Percentiles rank a stretch among this genome's conserved stretches.
Conservation (phyloP, 768 basidiomycete species). For the Inosperma sp. region DNA sequence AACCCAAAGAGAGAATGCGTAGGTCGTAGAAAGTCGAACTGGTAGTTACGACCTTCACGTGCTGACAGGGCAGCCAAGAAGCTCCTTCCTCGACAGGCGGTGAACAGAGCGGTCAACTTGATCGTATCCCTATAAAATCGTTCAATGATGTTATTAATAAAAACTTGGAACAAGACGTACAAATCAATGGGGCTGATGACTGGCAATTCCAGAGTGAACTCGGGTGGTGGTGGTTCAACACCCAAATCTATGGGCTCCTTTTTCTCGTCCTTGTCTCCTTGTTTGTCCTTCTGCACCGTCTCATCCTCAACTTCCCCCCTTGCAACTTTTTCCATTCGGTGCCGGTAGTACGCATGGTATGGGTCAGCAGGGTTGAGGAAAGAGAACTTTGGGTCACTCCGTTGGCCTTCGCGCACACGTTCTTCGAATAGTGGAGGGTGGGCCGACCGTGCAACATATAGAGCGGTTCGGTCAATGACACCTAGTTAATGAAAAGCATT, state of each 20-base stretch:
- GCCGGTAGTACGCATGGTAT: conserved; percentile 97
- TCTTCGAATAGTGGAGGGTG: conserved; percentile 93
- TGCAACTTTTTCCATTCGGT: conserved; percentile 79
- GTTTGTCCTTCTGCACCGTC: conserved; percentile 40
- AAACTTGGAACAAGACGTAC: conserved; percentile 47
- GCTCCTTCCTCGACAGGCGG: conserved; percentile 81
- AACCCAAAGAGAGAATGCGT: conserved; percentile 94
- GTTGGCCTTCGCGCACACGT: conserved; percentile 94
- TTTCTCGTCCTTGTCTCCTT: conserved; percentile 27
- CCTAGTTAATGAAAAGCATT: conserved; percentile 46
- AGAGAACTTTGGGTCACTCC: conserved; percentile 96
- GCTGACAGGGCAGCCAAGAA: conserved; percentile 84
- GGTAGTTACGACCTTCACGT: conserved; percentile 91
- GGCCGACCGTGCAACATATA: conserved; percentile 88
- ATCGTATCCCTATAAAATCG: conserved; percentile 71
- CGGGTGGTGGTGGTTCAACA: conserved; percentile 70
- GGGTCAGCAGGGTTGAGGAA: conserved; percentile 97
- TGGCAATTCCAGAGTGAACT: conserved; percentile 84
- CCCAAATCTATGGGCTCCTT: conserved; percentile 58
- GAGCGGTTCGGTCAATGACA: conserved; percentile 93
- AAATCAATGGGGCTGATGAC: conserved; percentile 85
- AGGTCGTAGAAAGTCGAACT: conserved; percentile 96
- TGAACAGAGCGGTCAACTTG: conserved; percentile 93
- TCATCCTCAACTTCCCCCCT: conserved; percentile 74
- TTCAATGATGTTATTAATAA: conserved; percentile 7